Conservation (phyloP, 2,329 filamentous ascomycete genomes). For the Onygena corvina region DNA sequence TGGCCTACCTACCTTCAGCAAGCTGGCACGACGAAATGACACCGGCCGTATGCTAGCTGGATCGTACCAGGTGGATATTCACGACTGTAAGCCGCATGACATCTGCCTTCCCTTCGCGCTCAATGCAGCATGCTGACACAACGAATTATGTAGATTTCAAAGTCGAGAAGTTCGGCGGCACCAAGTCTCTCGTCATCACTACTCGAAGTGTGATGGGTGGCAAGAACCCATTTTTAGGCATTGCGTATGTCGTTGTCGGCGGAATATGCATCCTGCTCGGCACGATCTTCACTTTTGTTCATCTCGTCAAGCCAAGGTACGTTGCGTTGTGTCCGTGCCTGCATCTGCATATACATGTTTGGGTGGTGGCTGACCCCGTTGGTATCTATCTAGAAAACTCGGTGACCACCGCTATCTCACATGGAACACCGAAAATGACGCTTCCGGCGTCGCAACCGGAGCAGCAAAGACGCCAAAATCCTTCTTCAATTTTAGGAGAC, state of each 20-base stretch:
- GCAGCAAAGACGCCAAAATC: constrained; percentile 36
- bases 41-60: constrained; percentile 53
- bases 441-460: constrained; percentile 41
- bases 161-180: constrained; percentile 65
- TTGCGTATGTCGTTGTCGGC: constrained; percentile 88
- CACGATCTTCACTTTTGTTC: constrained; percentile 73
- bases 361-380: not conserved
- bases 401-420: constrained; percentile 95
- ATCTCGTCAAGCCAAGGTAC: constrained; percentile 81
- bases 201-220: constrained; percentile 89
- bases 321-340: too few species aligned
- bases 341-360: too few species aligned
- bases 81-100: constrained; percentile 55
- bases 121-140: not conserved
- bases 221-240: constrained; percentile 88
- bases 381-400: constrained; percentile 56
- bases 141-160: constrained; percentile 55
- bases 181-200: constrained; percentile 78
- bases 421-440: constrained; percentile 64
- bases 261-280: constrained; percentile 86
- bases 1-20: constrained; percentile 86
- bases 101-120: not conserved
- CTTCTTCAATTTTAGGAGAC: constrained; percentile 7
- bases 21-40: constrained; percentile 78
- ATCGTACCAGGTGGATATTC: constrained; percentile 63